Conservation (phyloP, 192 early-diverging fungal species). For the Mortierella claussenii region DNA sequence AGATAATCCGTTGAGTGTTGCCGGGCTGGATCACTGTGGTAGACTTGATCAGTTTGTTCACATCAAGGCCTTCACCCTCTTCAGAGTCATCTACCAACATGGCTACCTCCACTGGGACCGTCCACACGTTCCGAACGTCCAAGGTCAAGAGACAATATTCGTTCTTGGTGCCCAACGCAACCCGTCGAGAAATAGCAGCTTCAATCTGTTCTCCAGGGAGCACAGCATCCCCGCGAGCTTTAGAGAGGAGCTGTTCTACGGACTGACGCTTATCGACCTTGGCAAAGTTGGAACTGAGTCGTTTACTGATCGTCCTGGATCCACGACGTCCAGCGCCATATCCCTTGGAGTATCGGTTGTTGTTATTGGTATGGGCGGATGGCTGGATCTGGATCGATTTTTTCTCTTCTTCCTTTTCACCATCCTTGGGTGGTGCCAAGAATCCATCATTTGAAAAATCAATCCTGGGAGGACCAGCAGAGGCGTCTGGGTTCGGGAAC, state of each 20-base stretch:
- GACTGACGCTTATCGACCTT: slow-evolving; percentile 49
- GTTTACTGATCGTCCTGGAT: slow-evolving; percentile 40
- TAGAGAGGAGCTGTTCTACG: slow-evolving; percentile 45
- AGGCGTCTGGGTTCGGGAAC: slow-evolving; percentile 3
- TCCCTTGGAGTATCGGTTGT: background rate
- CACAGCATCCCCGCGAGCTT: slow-evolving; percentile 41
- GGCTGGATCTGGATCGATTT: slow-evolving; percentile 18
- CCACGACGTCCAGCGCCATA: slow-evolving; percentile 32
- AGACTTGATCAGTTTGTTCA: slow-evolving; percentile 44
- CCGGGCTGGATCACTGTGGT: slow-evolving; percentile 49
- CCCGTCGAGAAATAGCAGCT: slow-evolving; percentile 42
- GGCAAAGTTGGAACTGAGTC: slow-evolving; percentile 50
- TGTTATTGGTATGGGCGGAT: background rate
- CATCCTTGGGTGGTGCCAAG: slow-evolving; percentile 30
- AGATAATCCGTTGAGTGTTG: slow-evolving; percentile 64
- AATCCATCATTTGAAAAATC: slow-evolving; percentile 57
- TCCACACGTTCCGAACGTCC: slow-evolving; percentile 82
- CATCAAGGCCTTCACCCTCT: slow-evolving; percentile 36
- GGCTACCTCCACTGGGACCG: slow-evolving; percentile 73
- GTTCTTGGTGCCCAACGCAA: slow-evolving; percentile 55
- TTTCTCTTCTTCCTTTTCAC: background rate
- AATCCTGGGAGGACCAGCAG: slow-evolving; percentile 25
- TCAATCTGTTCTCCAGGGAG: slow-evolving; percentile 49
- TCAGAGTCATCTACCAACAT: slow-evolving; percentile 76
- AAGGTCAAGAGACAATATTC: slow-evolving; percentile 82